Conservation (phyloP, 2,329 filamentous ascomycete genomes). For the Trichoderma arundinaceum region DNA sequence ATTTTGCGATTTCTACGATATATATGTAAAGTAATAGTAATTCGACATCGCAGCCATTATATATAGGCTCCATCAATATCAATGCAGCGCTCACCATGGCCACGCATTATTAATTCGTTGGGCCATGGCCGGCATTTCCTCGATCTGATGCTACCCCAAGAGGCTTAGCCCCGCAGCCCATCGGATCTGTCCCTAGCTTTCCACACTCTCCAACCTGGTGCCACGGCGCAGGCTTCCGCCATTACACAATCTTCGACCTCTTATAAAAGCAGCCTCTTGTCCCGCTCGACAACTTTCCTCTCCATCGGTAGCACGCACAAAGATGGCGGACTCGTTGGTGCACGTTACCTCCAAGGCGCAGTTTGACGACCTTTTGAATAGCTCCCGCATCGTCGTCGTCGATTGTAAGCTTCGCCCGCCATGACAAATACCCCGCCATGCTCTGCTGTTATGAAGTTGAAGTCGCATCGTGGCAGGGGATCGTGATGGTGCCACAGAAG, state of each 20-base stretch:
- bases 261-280: neutral
- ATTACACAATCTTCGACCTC: slow-evolving; percentile 17
- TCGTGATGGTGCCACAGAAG: too few species aligned
- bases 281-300: neutral
- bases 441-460: too few species aligned
- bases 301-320: neutral
- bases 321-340: slow-evolving; percentile 42
- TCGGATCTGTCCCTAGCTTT: neutral
- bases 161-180: slow-evolving; percentile 22
- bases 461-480: too few species aligned
- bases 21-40: too few species aligned
- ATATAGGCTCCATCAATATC: too few species aligned
- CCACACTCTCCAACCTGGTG: too few species aligned
- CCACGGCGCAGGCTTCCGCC: slow-evolving; percentile 9
- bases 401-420: slow-evolving; percentile 71
- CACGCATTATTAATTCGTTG: neutral
- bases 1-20: too few species aligned
- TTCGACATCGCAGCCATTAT: too few species aligned
- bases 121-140: neutral
- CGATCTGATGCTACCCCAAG: neutral
- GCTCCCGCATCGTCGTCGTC: slow-evolving; percentile 79
- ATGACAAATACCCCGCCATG: slow-evolving; percentile 35
- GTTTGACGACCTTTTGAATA: slow-evolving; percentile 70
- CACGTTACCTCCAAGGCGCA: slow-evolving; percentile 60
- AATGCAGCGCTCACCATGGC: too few species aligned